These are phyloP conservation scores for Curvularia spicifera DNA, from an alignment of 2,329 filamentous ascomycete genomes.

Conservation along the genomic window DNA sequence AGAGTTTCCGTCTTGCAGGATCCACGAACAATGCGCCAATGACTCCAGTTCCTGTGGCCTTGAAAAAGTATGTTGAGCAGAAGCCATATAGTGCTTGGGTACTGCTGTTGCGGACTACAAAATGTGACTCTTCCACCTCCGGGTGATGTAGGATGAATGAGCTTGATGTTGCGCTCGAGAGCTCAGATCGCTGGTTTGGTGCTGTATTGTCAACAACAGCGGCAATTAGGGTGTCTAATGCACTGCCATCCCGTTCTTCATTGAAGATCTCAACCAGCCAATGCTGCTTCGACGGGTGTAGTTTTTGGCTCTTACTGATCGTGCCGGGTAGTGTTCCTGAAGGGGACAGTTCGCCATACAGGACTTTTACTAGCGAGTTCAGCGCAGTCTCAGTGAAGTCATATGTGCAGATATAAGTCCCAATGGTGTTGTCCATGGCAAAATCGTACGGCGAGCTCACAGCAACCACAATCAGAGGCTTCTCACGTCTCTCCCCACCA, in stretches of 20 bases:
- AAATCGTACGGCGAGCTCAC: constrained; percentile 98
- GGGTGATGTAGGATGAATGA: constrained; percentile 77
- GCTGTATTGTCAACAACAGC: constrained; percentile 70
- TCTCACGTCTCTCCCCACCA: constrained; percentile 74
- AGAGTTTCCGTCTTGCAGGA: constrained; percentile 81
- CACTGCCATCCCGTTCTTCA: constrained; percentile 74
- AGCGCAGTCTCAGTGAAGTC: constrained; percentile 95
- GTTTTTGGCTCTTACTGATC: constrained; percentile 84
- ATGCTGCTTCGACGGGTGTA: constrained; percentile 86
- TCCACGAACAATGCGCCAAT: constrained; percentile 91
- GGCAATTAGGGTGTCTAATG: constrained; percentile 76
- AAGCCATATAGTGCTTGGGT: constrained; percentile 92
- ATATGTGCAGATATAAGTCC: constrained; percentile 93
- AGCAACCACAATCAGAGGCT: constrained; percentile 87
- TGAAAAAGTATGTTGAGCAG: constrained; percentile 84
- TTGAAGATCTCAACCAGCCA: constrained; percentile 94
- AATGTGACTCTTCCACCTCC: constrained; percentile 80
- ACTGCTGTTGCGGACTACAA: constrained; percentile 91
- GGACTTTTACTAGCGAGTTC: constrained; percentile 78
- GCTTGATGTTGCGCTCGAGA: constrained; percentile 71
- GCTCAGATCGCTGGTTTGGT: constrained; percentile 70
- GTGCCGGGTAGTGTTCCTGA: constrained; percentile 69
- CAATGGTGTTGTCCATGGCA: constrained; percentile 86
- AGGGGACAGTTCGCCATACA: constrained; percentile 75
- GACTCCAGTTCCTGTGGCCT: constrained; percentile 71